Base-by-base conservation (phyloP, 805 yeast species). In the Metschnikowia koreensis region DNA sequence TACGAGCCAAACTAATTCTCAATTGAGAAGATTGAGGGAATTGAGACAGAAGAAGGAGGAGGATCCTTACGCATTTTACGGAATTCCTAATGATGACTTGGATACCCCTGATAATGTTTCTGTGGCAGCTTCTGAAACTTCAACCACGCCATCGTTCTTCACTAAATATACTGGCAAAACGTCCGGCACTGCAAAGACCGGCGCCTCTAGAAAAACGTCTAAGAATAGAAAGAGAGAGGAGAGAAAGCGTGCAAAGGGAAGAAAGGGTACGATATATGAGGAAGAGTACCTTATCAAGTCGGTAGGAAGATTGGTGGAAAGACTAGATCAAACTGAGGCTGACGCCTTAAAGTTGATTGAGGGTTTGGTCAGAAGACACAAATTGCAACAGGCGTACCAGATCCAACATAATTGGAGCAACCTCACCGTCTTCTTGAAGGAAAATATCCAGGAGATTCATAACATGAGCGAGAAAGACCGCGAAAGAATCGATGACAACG, bases 101-200 rank as follows among this genome's bases (percentile, higher is more conserved):
- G 96, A 89, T 62, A 82, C 89, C 12, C 92, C 97, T 1, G 99
- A 94, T 67, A 89, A 92, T 66, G 94, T 94, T 9, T 92, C 98
- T 0, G 80, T 94, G 57, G 98, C 97, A 0, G 94, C 96, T 1
- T 87, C 97, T 0, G 97, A 91, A 66, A 84, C 96, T 0, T 89
- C 97, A 0, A 89, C 96, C 0, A 87, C 89, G 29, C 96, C 93
- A 38, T 91, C 98, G 0, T 89, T 92, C 67, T 89, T 90, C 73
- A 94, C 99, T 0, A 81, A 96, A 65, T 94, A 94, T 68, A 94
- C 99, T 0, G 99, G 98, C 57, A 92, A 93, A 69, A 92, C 98
- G 1, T 78, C 87, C 1, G 97, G 97, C 26, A 94, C 99, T 2
- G 98, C 98, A 4, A 87, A 88, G 65, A 94, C 99, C 0, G 97